Evolutionary conservation across 805 yeast genomes (phyloP), one percentile per base, ranked within the genome.

Genomic region (Kluyveromyces aestuarii): DNA sequence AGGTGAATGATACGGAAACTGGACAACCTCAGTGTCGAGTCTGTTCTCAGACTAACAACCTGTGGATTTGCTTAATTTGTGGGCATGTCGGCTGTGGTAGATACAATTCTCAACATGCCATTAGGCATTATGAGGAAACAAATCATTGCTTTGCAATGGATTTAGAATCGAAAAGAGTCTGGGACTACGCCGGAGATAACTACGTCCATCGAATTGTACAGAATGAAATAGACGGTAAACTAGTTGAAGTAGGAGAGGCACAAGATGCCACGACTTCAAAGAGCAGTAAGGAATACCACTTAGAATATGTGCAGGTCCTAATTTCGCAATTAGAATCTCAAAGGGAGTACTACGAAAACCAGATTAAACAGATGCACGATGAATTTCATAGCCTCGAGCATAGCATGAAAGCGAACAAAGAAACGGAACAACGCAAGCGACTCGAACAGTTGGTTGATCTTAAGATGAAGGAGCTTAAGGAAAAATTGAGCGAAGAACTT

Each of bases 121-220:
- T 87, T 46, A 79, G 82, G 51, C 97, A 89, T 65, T 90, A 78
- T 62, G 78, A 81, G 16, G 71, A 72, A 9, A 83, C 95, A 0
- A 81, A 84, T 6, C 97, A 89, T 64, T 86, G 96, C 57, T 89
- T 87, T 68, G 85, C 96, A 0, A 88, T 89, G 96, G 96, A 89
- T 59, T 71, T 87, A 42, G 67, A 73, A 10, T 79, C 95, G 0
- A 93, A 89, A 52, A 72, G 97, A 39, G 96, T 89, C 1, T 89
- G 97, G 97, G 96, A 89, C 63, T 89, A 89, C 62, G 89, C 90
- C 0, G 90, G 90, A 2, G 97, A 89, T 61, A 81, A 80, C 54
- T 89, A 89, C 63, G 96, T 89, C 9, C 97, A 89, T 64, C 66
- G 97, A 45, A 68, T 89, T 40, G 76, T 89, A 4, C 87, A 89